These are phyloP conservation scores for Penicillium malachiteum DNA, from an alignment of 495 filamentous ascomycete species.

Conservation along the genomic window DNA sequence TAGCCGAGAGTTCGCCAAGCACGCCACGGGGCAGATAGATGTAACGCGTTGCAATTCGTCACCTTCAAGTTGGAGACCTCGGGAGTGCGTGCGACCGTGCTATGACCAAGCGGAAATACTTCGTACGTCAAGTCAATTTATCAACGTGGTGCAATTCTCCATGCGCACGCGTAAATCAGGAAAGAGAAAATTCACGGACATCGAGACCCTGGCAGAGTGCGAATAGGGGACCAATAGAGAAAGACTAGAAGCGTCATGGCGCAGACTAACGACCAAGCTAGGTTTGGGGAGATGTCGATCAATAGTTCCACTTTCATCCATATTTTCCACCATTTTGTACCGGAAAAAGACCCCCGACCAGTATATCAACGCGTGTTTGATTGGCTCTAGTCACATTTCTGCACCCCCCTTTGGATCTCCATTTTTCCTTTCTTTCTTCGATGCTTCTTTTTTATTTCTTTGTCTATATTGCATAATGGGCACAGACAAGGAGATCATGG, in stretches of 20 bases:
- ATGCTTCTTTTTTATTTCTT: no score
- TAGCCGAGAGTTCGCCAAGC: slow-evolving; percentile 3
- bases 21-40: background rate
- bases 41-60: background rate
- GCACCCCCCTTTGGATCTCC: slow-evolving; percentile 3
- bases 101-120: no score
- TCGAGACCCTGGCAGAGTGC: background rate
- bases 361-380: background rate
- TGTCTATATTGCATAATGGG: background rate
- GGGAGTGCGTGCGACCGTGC: background rate
- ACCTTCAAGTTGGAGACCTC: background rate
- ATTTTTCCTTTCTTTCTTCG: background rate
- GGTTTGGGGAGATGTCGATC: background rate
- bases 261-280: background rate
- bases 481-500: slow-evolving; percentile 17
- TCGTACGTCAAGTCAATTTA: no score
- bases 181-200: no score
- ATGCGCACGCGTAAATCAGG: no score
- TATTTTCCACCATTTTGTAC: background rate
- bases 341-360: background rate
- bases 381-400: background rate
- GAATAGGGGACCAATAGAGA: background rate
- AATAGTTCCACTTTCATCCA: background rate
- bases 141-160: no score
- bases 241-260: background rate